These are phyloP conservation scores for Grigorovia transvaalensis DNA, from an alignment of 805 yeast species.

Conservation along the genomic window DNA sequence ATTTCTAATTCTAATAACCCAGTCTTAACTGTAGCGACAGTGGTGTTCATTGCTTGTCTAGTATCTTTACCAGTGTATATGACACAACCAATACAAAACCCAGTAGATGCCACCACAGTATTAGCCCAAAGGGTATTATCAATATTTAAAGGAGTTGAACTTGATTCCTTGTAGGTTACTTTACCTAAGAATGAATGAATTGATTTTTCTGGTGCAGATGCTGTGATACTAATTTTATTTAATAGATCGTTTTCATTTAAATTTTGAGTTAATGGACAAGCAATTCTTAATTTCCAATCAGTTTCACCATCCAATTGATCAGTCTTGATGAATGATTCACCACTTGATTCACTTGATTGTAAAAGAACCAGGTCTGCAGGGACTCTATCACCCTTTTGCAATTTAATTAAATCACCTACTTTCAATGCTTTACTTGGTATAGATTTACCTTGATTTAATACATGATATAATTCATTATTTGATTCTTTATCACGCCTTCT, in stretches of 20 bases:
- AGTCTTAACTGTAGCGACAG: slow-evolving; percentile 74
- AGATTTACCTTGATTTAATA: slow-evolving; percentile 36
- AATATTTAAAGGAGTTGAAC: slow-evolving; percentile 54
- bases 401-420: slow-evolving; percentile 76
- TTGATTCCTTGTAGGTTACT: slow-evolving; percentile 45
- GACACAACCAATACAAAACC: slow-evolving; percentile 79
- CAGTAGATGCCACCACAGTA: slow-evolving; percentile 83
- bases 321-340: slow-evolving; percentile 89
- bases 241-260: slow-evolving; percentile 39
- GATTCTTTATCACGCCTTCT: slow-evolving; percentile 85
- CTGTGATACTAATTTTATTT: slow-evolving; percentile 46
- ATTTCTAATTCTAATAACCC: slow-evolving; percentile 88
- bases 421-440: slow-evolving; percentile 52
- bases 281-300: slow-evolving; percentile 90
- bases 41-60: slow-evolving; percentile 89
- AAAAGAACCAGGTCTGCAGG: slow-evolving; percentile 89
- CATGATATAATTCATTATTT: slow-evolving; percentile 73
- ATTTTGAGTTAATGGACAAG: slow-evolving; percentile 62
- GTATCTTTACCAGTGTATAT: slow-evolving; percentile 90
- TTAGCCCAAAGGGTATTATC: slow-evolving; percentile 98
- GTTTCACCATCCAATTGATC: slow-evolving; percentile 99
- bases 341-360: slow-evolving; percentile 70
- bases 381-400: slow-evolving; percentile 73
- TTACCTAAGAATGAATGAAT: slow-evolving; percentile 78
- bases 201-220: slow-evolving; percentile 73